Conservation (phyloP, 139 green algal species). For the Zygnema cylindricum region DNA sequence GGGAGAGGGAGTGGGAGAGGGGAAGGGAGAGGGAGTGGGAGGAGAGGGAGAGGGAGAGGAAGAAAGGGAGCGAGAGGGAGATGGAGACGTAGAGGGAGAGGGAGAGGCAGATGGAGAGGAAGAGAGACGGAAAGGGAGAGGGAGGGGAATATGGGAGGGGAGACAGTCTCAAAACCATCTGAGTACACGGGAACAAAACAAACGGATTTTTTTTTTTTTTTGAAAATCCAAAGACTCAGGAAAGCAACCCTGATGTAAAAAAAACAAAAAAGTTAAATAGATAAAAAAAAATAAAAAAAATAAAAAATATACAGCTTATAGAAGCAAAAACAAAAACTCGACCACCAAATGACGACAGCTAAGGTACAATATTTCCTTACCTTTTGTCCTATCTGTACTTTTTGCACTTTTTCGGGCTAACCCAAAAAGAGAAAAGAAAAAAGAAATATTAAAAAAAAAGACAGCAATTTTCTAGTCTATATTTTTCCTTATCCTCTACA, state of each 20-base stretch:
- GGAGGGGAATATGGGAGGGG: not conserved
- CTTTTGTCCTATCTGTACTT: not conserved
- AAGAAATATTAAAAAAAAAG: too few relatives aligned
- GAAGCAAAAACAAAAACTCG: not conserved
- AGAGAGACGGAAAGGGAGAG: not conserved
- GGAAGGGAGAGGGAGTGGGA: not conserved
- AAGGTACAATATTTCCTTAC: not conserved
- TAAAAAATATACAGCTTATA: not conserved
- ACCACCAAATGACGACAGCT: not conserved
- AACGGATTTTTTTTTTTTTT: too few relatives aligned
- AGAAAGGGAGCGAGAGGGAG: not conserved
- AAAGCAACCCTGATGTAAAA: not conserved
- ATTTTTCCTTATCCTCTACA: too few relatives aligned
- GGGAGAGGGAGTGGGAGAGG: too few relatives aligned
- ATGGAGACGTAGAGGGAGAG: not conserved
- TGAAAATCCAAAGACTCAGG: not conserved
- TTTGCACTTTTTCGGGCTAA: too few relatives aligned
- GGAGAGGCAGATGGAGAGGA: not conserved
- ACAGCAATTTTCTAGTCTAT: too few relatives aligned
- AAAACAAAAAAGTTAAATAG: not conserved
- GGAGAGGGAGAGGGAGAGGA: not conserved
- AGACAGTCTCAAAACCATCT: too few relatives aligned
- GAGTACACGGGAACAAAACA: too few relatives aligned
- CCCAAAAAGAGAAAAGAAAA: too few relatives aligned
- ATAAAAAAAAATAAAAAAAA: not conserved